Conservation (phyloP, 306 rosid species). For the Fragaria ananassa region DNA sequence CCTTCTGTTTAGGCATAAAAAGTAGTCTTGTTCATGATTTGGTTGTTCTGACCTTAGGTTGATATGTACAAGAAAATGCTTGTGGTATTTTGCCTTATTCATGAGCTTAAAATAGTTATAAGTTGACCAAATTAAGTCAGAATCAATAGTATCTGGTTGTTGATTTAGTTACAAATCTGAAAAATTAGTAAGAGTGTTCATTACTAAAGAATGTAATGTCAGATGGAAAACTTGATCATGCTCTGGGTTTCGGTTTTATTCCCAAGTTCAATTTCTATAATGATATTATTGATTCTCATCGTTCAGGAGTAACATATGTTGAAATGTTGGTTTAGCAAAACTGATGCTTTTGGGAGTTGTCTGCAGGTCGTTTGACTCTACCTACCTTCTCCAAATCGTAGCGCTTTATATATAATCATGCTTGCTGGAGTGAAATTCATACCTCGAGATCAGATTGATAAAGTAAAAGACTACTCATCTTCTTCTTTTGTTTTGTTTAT, state of each 20-base stretch:
- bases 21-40: not conserved
- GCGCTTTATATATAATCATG: slow-evolving; percentile 19
- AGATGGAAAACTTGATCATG: not conserved
- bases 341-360: slow-evolving; percentile 3
- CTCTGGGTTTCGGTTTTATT: not conserved
- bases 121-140: not conserved
- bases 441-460: slow-evolving; percentile 36
- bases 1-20: not conserved
- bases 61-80: not conserved
- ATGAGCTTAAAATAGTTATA: not conserved
- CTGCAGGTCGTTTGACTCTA: slow-evolving; percentile 1
- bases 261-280: not conserved
- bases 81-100: not conserved
- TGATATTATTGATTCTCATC: not conserved
- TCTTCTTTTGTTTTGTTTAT: not conserved
- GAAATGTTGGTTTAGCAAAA: not conserved
- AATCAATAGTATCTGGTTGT: not conserved
- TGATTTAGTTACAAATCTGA: not conserved
- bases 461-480: slow-evolving; percentile 21
- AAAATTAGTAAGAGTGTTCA: not conserved
- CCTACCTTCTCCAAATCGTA: not conserved
- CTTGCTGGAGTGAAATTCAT: slow-evolving; percentile 48
- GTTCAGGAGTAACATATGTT: not conserved
- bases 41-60: not conserved
- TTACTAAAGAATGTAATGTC: not conserved